phyloP scores from a whole-genome alignment of 176 grass and related monocot genomes.

The Phoenix dactylifera region DNA sequence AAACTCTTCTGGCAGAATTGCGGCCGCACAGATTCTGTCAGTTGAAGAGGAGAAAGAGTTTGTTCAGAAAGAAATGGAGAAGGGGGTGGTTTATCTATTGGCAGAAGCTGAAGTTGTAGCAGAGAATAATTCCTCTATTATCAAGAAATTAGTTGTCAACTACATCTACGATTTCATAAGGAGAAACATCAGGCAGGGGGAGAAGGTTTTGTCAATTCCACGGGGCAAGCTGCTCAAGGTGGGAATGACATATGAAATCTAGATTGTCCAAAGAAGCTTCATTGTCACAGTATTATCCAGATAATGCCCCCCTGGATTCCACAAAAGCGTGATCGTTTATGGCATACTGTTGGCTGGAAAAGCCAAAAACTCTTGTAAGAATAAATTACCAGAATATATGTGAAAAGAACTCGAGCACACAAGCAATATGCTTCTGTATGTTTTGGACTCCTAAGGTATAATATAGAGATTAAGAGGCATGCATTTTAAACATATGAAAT shows the following conservation, averaged over 20 bases:
- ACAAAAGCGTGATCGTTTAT: too few species aligned
- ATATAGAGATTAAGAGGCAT: too few species aligned
- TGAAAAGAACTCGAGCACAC: too few species aligned
- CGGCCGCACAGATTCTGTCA: neutral
- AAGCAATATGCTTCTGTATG: too few species aligned
- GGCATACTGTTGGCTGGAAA: too few species aligned
- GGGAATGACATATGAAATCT: slow-evolving; percentile 76
- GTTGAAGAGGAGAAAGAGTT: slow-evolving; percentile 38
- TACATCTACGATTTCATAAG: slow-evolving; percentile 55
- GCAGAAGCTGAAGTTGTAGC: slow-evolving; percentile 67
- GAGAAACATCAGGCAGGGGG: slow-evolving; percentile 49
- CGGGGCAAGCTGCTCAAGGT: slow-evolving; percentile 61
- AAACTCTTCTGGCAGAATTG: slow-evolving; percentile 14
- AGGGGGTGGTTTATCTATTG: slow-evolving; percentile 72
- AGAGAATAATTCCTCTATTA: slow-evolving; percentile 26
- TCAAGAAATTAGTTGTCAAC: slow-evolving; percentile 54
- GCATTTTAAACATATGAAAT: too few species aligned
- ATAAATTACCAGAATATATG: too few species aligned
- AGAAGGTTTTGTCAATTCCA: slow-evolving; percentile 53
- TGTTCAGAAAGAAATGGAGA: slow-evolving; percentile 49
- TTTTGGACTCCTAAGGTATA: too few species aligned
- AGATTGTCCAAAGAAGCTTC: neutral
- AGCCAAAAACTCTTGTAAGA: too few species aligned
- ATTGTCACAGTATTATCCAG: too few species aligned
- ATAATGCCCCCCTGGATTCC: too few species aligned